Conservation (phyloP, 345 rosid species). For the Populus deltoides region DNA sequence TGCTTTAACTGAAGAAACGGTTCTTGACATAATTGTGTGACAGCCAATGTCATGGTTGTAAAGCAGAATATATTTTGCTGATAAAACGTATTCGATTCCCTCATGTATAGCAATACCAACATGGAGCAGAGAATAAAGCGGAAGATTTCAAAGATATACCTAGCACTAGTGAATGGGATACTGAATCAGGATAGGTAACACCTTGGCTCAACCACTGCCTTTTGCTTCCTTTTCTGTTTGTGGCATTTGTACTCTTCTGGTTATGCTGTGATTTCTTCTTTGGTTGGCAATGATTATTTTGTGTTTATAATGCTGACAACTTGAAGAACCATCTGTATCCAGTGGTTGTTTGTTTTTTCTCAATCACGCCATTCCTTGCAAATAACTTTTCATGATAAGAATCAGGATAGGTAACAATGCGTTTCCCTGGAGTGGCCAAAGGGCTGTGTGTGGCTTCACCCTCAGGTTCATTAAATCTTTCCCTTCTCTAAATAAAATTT, state of each 20-base stretch:
- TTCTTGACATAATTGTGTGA: not conserved
- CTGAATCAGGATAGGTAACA: slow-evolving; percentile 60
- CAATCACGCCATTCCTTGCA: not conserved
- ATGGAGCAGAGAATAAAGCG: slow-evolving; percentile 34
- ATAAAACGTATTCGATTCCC: slow-evolving; percentile 4
- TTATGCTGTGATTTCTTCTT: not conserved
- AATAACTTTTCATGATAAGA: not conserved
- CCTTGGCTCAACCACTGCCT: not conserved
- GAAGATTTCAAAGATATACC: slow-evolving; percentile 69
- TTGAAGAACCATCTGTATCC: slow-evolving; percentile 1
- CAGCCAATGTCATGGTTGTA: not conserved
- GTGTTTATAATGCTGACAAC: not conserved
- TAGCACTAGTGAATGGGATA: slow-evolving; percentile 68
- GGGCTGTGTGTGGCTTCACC: slow-evolving; percentile 80
- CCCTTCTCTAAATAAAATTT: not conserved
- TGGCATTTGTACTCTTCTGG: not conserved
- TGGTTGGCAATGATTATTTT: not conserved
- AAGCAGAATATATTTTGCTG: slow-evolving; percentile 4
- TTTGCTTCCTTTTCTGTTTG: not conserved
- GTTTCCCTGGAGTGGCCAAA: slow-evolving; percentile 79
- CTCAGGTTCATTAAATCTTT: slow-evolving; percentile 45
- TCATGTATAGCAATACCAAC: slow-evolving; percentile 25
- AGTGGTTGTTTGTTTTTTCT: not conserved
- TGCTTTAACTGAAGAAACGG: not conserved
- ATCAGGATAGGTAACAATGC: slow-evolving; percentile 16